These are phyloP conservation scores for Phyllosticta paracitricarpa DNA, from an alignment of 2,329 filamentous ascomycete genomes.

Conservation along the genomic window DNA sequence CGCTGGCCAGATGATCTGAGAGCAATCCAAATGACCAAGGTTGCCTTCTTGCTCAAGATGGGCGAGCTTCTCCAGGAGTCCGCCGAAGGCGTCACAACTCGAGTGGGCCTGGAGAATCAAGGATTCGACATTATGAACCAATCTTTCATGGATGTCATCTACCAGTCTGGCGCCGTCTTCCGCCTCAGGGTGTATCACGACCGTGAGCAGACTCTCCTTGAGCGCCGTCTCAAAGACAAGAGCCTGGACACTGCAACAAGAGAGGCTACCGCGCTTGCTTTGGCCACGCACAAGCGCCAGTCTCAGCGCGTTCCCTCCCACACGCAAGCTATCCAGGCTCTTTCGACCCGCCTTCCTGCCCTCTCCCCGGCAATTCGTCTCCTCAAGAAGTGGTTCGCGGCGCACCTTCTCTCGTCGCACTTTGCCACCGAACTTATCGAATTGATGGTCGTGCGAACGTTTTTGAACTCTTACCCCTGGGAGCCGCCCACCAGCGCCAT, in stretches of 20 bases:
- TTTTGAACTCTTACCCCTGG: conserved; percentile 77
- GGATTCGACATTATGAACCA: conserved; percentile 61
- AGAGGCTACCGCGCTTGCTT: conserved; percentile 58
- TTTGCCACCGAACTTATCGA: conserved; percentile 75
- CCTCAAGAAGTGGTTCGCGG: conserved; percentile 79
- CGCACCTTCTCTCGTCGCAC: conserved; percentile 69
- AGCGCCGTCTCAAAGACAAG: conserved; percentile 69
- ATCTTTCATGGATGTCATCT: conserved; percentile 72
- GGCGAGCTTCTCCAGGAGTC: conserved; percentile 58
- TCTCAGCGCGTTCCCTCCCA: conserved; percentile 68
- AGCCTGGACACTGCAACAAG: conserved; percentile 53
- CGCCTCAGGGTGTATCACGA: conserved; percentile 84
- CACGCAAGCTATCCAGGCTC: conserved; percentile 68
- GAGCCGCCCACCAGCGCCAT: conserved; percentile 62
- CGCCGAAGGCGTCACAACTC: conserved; percentile 52
- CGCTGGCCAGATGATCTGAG: conserved; percentile 88
- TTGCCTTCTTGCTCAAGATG: conserved; percentile 72
- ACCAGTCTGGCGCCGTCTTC: conserved; percentile 63
- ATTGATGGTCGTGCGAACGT: conserved; percentile 66
- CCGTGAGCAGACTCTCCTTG: conserved; percentile 69
- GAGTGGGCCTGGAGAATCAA: conserved; percentile 72
- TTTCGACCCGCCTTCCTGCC: conserved; percentile 69
- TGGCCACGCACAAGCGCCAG: conserved; percentile 60
- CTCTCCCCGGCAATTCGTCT: conserved; percentile 76
- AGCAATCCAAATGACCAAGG: conserved; percentile 87